Conservation (phyloP, 768 basidiomycete species). For the Mycena venus region DNA sequence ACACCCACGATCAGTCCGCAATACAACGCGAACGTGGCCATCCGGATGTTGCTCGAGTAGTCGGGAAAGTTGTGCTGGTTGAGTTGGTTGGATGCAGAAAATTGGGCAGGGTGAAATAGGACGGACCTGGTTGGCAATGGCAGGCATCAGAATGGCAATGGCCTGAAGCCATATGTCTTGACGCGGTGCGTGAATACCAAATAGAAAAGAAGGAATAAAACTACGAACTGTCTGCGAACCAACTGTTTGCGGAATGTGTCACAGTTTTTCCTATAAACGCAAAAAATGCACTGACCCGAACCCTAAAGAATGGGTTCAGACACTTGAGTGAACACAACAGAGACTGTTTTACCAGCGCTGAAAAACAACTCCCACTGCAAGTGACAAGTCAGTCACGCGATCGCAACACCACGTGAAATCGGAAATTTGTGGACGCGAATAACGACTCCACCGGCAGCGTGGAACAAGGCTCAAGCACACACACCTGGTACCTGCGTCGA, state of each 20-base stretch:
- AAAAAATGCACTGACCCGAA: slow-evolving; percentile 25
- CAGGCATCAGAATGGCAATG: slow-evolving; percentile 52
- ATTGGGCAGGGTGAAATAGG: slow-evolving; percentile 20
- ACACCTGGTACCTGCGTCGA: slow-evolving; percentile 26
- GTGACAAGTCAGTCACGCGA: slow-evolving; percentile 5
- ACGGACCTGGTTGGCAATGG: slow-evolving; percentile 29
- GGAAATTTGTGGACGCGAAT: too few relatives aligned
- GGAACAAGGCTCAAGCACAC: neutral
- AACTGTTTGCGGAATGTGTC: neutral
- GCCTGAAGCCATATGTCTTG: slow-evolving; percentile 53
- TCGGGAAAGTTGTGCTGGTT: slow-evolving; percentile 31
- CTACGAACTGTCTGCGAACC: slow-evolving; percentile 34
- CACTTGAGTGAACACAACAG: too few relatives aligned
- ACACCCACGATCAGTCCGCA: slow-evolving; percentile 57
- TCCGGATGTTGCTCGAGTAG: slow-evolving; percentile 47
- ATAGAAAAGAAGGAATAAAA: too few relatives aligned
- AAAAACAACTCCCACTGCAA: slow-evolving; percentile 29
- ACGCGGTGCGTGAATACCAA: too few relatives aligned
- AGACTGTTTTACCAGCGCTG: slow-evolving; percentile 32
- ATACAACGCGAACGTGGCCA: slow-evolving; percentile 52
- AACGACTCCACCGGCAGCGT: neutral
- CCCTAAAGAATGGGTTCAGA: neutral
- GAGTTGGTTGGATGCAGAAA: slow-evolving; percentile 39
- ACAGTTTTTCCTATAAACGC: neutral
- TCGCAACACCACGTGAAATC: neutral